Evolutionary conservation across 495 filamentous ascomycete genomes (phyloP).

Genomic region (Aspergillus affinis): DNA sequence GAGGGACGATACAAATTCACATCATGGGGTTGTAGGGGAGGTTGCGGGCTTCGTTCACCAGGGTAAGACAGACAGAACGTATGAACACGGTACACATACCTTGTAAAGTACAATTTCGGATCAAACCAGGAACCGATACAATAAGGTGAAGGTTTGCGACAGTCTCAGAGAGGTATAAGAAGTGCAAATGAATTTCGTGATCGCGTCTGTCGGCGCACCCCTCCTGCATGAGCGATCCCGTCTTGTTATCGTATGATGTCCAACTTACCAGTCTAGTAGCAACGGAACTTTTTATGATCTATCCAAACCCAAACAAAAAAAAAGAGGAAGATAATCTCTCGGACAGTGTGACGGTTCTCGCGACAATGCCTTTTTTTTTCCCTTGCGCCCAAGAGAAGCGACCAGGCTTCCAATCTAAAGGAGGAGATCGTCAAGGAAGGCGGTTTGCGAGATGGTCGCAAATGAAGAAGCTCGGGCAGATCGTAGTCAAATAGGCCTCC

Average conservation of each 20-base stretch:
- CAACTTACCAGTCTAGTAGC: constrained; percentile 30
- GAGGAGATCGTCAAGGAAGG: constrained; percentile 12
- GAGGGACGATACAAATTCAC: not conserved
- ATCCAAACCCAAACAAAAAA: constrained; percentile 12
- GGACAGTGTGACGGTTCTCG: constrained; percentile 21
- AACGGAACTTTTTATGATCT: constrained; percentile 27
- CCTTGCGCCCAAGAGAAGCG: constrained; percentile 28
- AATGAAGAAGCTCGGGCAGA: constrained; percentile 11
- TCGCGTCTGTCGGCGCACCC: constrained; percentile 24
- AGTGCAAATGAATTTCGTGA: constrained; percentile 25
- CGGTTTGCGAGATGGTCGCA: constrained; percentile 19
- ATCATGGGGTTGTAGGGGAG: not conserved
- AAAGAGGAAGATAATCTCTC: constrained; percentile 20
- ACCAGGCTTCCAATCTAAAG: constrained; percentile 34
- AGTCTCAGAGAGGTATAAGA: constrained; percentile 16
- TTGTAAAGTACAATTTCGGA: constrained; percentile 18
- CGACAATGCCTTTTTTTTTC: constrained; percentile 2
- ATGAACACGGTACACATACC: constrained; percentile 11
- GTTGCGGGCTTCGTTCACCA: not conserved
- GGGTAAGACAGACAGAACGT: not conserved
- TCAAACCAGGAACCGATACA: constrained; percentile 17
- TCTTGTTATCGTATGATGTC: constrained; percentile 5
- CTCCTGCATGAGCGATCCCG: constrained; percentile 9
- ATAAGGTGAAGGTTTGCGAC: constrained; percentile 15
- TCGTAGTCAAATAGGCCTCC: not conserved